phyloP scores from a whole-genome alignment of 2,329 filamentous ascomycete genomes.

The Aspergillus floridensis region DNA sequence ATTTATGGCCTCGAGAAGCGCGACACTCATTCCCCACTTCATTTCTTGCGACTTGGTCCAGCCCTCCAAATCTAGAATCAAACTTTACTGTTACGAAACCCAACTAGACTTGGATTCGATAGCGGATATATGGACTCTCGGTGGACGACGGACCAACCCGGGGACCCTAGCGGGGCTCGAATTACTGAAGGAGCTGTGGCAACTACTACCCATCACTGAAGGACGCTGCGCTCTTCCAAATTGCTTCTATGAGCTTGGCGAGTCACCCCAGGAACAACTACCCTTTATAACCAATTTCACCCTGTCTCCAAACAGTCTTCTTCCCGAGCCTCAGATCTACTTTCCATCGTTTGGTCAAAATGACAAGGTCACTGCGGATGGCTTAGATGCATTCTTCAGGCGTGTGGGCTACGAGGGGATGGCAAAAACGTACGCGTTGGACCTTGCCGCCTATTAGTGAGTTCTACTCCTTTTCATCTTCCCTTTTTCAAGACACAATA shows the following conservation, averaged over 20 bases:
- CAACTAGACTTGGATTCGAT: neutral
- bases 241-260: neutral
- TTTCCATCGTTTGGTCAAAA: slow-evolving; percentile 8
- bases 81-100: neutral
- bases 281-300: slow-evolving; percentile 2
- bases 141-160: neutral
- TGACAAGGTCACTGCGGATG: slow-evolving; percentile 1
- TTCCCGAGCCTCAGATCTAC: slow-evolving; percentile 13
- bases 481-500: too few relatives aligned
- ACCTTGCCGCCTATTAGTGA: neutral
- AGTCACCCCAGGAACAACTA: neutral
- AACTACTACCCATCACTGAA: neutral
- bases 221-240: neutral
- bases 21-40: neutral
- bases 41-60: slow-evolving; percentile 4
- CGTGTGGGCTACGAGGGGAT: neutral
- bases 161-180: neutral
- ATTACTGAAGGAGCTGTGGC: slow-evolving; percentile 1
- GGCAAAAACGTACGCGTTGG: neutral
- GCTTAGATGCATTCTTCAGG: slow-evolving; percentile 2
- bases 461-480: neutral
- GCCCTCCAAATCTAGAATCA: neutral
- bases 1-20: neutral
- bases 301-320: neutral
- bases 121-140: neutral